Conservation (phyloP, 176 grass and related monocot genomes). For the Bonia amplexicaulis region DNA sequence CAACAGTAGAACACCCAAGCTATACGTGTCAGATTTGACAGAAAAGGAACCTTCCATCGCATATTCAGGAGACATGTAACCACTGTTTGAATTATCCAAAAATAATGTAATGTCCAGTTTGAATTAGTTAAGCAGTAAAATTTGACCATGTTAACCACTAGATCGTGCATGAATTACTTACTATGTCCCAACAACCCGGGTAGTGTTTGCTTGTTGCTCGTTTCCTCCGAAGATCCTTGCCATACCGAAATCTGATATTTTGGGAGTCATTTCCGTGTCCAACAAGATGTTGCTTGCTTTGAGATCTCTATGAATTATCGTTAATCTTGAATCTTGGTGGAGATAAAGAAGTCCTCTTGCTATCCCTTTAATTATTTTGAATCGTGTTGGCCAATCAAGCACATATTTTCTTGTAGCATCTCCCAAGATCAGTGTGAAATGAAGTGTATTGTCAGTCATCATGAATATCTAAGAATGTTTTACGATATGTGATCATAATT, state of each 20-base stretch:
- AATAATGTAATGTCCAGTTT: neutral
- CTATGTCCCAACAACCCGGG: slow-evolving; percentile 39
- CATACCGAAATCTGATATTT: slow-evolving; percentile 64
- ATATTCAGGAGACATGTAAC: slow-evolving; percentile 64
- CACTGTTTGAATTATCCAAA: slow-evolving; percentile 19
- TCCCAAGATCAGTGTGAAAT: slow-evolving; percentile 16
- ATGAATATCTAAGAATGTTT: neutral
- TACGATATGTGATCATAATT: neutral
- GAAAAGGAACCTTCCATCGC: slow-evolving; percentile 38
- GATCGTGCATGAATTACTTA: slow-evolving; percentile 23
- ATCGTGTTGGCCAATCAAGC: slow-evolving; percentile 29
- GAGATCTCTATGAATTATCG: slow-evolving; percentile 37
- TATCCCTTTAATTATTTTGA: slow-evolving; percentile 47
- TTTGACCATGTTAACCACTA: neutral
- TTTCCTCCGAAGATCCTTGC: slow-evolving; percentile 40
- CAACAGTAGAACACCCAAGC: slow-evolving; percentile 53
- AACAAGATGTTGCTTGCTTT: slow-evolving; percentile 58
- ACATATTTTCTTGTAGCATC: neutral
- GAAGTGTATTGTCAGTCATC: neutral
- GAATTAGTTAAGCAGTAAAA: neutral
- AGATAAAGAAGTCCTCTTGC: slow-evolving; percentile 54
- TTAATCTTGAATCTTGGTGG: slow-evolving; percentile 55
- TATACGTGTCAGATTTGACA: slow-evolving; percentile 54
- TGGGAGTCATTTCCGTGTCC: slow-evolving; percentile 38
- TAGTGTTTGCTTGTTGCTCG: slow-evolving; percentile 27